phyloP scores from a whole-genome alignment of 768 basidiomycete species.

The Russula sp. region DNA sequence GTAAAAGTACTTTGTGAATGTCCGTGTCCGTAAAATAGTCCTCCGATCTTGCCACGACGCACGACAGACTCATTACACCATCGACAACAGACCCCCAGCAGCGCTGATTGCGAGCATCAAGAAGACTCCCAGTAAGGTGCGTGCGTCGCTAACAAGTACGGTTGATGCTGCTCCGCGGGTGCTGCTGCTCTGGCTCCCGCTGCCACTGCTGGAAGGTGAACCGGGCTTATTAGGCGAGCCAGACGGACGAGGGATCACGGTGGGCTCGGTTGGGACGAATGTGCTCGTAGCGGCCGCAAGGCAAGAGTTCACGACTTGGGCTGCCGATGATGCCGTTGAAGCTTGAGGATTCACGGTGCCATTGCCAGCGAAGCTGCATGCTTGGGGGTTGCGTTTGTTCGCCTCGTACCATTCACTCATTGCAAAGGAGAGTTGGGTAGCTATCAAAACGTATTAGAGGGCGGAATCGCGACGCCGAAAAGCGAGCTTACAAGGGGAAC shows the following conservation, averaged over 20 bases:
- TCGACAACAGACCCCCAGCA: slow-evolving; percentile 40
- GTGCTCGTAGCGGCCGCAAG: slow-evolving; percentile 56
- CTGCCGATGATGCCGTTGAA: slow-evolving; percentile 45
- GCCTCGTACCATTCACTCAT: slow-evolving; percentile 75
- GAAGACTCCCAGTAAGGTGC: slow-evolving; percentile 36
- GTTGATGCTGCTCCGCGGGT: slow-evolving; percentile 25
- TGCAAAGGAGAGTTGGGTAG: slow-evolving; percentile 73
- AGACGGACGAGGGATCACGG: slow-evolving; percentile 19
- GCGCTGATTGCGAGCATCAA: slow-evolving; percentile 34
- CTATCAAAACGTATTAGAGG: slow-evolving; percentile 33
- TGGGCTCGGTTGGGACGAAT: slow-evolving; percentile 51
- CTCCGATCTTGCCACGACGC: background rate
- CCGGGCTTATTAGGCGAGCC: background rate
- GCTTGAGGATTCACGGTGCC: slow-evolving; percentile 63
- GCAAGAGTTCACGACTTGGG: slow-evolving; percentile 59
- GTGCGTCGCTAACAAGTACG: slow-evolving; percentile 28
- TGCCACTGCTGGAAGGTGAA: slow-evolving; percentile 14
- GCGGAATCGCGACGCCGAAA: background rate
- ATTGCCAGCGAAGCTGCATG: slow-evolving; percentile 82
- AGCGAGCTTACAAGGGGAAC: slow-evolving; percentile 59
- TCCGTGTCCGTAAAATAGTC: slow-evolving; percentile 1
- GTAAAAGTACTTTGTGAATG: slow-evolving; percentile 5
- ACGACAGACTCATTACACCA: slow-evolving; percentile 29
- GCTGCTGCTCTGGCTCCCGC: slow-evolving; percentile 30
- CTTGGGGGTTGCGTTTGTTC: slow-evolving; percentile 47